A percentile compares a stretch with the other conserved stretches of the same genome.
Evolutionary conservation across 2,329 filamentous ascomycete species (phyloP).

Genomic region (Fusarium transvaalense): DNA sequence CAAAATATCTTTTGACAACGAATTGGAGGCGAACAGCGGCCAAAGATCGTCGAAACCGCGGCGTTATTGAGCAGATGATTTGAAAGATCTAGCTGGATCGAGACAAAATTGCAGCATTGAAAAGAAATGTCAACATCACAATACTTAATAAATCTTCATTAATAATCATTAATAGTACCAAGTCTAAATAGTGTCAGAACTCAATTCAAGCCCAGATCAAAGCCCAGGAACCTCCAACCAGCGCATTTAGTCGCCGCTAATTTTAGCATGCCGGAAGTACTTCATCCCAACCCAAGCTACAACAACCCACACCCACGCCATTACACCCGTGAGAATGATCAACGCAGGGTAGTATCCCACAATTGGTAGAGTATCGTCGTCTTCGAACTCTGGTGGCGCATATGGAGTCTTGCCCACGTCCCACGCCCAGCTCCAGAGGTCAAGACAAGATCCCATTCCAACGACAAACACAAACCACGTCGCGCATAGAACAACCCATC

Average conservation of each 20-base stretch:
- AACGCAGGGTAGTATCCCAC: slow-evolving; percentile 97
- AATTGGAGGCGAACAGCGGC: slow-evolving; percentile 18
- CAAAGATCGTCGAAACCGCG: slow-evolving; percentile 21
- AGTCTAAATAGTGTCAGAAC: slow-evolving; percentile 6
- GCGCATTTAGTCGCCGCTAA: slow-evolving; percentile 69
- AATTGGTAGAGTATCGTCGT: slow-evolving; percentile 94
- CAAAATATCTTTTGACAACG: background rate
- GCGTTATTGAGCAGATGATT: slow-evolving; percentile 10
- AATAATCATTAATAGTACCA: slow-evolving; percentile 19
- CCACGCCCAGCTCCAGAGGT: slow-evolving; percentile 99
- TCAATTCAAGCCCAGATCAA: slow-evolving; percentile 10
- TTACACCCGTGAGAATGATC: slow-evolving; percentile 91
- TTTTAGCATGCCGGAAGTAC: slow-evolving; percentile 97
- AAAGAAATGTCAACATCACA: slow-evolving; percentile 3
- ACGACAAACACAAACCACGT: slow-evolving; percentile 98
- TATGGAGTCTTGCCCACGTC: slow-evolving; percentile 97
- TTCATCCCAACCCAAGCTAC: slow-evolving; percentile 99
- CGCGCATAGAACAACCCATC: slow-evolving; percentile 89
- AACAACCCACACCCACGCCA: slow-evolving; percentile 99
- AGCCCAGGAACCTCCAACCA: slow-evolving; percentile 2
- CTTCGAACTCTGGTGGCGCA: slow-evolving; percentile 92
- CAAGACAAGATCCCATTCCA: slow-evolving; percentile 95
- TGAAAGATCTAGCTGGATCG: slow-evolving; percentile 15
- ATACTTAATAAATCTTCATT: slow-evolving; percentile 25
- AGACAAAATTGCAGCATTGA: background rate